Base-by-base conservation (phyloP, 305 asterid genomes). In the Fraxinus xanthoxyloides region DNA sequence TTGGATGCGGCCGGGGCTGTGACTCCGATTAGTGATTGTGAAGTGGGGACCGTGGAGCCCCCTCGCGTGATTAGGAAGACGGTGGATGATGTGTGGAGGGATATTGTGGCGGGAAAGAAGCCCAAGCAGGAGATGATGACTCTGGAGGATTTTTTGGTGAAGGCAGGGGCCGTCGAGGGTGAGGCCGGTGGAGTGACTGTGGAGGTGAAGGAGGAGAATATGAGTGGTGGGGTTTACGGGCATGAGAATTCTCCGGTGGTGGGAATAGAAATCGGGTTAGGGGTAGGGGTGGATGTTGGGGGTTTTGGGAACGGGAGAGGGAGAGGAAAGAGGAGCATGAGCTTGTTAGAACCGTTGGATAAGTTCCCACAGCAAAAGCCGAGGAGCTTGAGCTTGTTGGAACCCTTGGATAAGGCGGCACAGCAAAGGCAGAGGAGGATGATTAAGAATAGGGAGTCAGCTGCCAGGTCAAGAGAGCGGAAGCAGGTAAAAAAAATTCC, bases 31-130 rank as follows among this genome's bases (percentile, higher is more conserved):
- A 78, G 82, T 28, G 92, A 87, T 40, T 85, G 86, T 19, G 94
- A 87, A 4, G 78, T 65, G 75, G 75, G 40, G 10, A 69, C 15
- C 40, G 75, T 5, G 79, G 88, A 80, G 80, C 89, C 84, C 10
- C 80, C 87, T 54, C 79, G 85, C 75, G 79, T 26, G 81, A 89
- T 65, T 83, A 88, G 91, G 89, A 92, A 85, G 82, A 91, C 98
- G 72, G 98, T 89, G 85, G 98, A 95, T 81, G 99, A 92, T 73
- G 98, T 95, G 54, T 95, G 97, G 98, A 93, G 95, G 88, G 97
- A 94, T 84, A 95, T 95, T 77, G 88, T 95, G 85, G 98, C 89
- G 19, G 97, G 99, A 82, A 92, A 92, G 84, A 74, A 56, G 21
- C 90, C 90, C 3, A 89, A 90, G 88, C 92, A 91, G 87, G 97